Evolutionary conservation across 257 asterid species (phyloP), one percentile per base, ranked within the genome.

Genomic region (Misopates orontium): DNA sequence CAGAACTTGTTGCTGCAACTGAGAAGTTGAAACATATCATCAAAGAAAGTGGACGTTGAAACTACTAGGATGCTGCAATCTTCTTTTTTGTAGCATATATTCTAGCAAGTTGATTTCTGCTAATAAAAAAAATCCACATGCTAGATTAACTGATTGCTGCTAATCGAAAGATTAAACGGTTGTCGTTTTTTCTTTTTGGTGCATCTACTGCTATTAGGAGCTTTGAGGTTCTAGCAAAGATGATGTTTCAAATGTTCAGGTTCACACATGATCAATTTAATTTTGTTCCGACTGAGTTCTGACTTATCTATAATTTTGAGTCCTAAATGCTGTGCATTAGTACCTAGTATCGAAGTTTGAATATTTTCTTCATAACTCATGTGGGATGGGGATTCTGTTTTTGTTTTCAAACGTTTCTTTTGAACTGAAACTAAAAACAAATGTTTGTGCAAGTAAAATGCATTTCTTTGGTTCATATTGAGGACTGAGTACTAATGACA

Each of bases 1-100:
- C 70, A 49, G 94, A 93, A 79, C 97, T 93, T 53, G 97, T 93
- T 52, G 95, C 91, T 47, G 96, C 86, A 48, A 90, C 87, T 60
- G 93, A 93, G 78, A 90, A 86, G 79, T 50, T 90, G 83, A 93
- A 87, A 73, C 64, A 17, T 53, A 60, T 70, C 50, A 63, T 74
- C 71, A 66, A 75, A 60, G 83, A 21, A 65, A 48, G 68, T 44
- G 41, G 58, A 64, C 19, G 18, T 20, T 80, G 72, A 67, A 73
- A 36, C 8, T 9, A 36, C 11, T 36, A 62, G 50, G 4, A 8
- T 49, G 17, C 59, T 48, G 49, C 20, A 24, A 42, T n/a, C 8
- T 21, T 44, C 45, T 36, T 20, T 21, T 39, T 68, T 62, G 62
- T 36, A 28, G 19, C 53, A 10, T 13, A 52, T 23, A 14, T 59